A percentile compares a stretch with the other conserved stretches of the same genome.
These are phyloP conservation scores for Elaeis guineensis DNA, from an alignment of 176 grass and related monocot genomes.

Conservation along the genomic window DNA sequence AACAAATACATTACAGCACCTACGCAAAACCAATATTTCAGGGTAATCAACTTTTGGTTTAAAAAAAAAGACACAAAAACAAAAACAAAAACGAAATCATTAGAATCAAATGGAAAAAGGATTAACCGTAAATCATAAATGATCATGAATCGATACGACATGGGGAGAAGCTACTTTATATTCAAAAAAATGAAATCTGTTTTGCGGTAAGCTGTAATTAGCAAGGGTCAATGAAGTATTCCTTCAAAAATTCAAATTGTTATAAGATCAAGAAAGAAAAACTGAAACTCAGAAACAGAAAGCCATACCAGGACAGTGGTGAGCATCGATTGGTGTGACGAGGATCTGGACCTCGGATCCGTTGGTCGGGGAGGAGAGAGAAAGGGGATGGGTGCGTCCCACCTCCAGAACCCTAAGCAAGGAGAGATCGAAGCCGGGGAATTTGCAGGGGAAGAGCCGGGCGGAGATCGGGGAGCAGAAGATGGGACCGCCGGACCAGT, in stretches of 20 bases:
- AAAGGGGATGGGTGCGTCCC: conserved; percentile 26
- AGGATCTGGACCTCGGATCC: conserved; percentile 20
- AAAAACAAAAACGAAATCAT: too few relatives aligned
- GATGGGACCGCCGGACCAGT: conserved; percentile 59
- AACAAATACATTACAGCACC: conserved; percentile 90
- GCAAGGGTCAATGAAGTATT: too few relatives aligned
- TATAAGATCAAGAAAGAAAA: too few relatives aligned
- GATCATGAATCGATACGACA: too few relatives aligned
- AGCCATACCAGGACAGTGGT: conserved; percentile 61
- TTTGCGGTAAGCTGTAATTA: too few relatives aligned
- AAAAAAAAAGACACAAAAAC: too few relatives aligned
- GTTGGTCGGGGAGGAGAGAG: conserved; percentile 24
- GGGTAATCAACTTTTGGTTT: too few relatives aligned
- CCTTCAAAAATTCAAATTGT: too few relatives aligned
- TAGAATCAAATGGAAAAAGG: too few relatives aligned
- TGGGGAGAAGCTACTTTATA: too few relatives aligned
- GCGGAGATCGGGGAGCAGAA: conserved; percentile 70
- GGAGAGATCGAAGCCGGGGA: conserved; percentile 59
- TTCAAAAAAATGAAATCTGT: too few relatives aligned
- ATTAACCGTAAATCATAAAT: too few relatives aligned
- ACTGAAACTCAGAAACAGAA: not conserved
- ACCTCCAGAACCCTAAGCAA: conserved; percentile 45
- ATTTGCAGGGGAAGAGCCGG: conserved; percentile 53
- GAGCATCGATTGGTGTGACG: conserved; percentile 67
- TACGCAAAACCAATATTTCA: conserved; percentile 14